Percentiles rank a stretch among this genome's conserved stretches.
These are phyloP conservation scores for Jaltomata sinuosa DNA, from an alignment of 257 asterid genomes.

Conservation along the genomic window DNA sequence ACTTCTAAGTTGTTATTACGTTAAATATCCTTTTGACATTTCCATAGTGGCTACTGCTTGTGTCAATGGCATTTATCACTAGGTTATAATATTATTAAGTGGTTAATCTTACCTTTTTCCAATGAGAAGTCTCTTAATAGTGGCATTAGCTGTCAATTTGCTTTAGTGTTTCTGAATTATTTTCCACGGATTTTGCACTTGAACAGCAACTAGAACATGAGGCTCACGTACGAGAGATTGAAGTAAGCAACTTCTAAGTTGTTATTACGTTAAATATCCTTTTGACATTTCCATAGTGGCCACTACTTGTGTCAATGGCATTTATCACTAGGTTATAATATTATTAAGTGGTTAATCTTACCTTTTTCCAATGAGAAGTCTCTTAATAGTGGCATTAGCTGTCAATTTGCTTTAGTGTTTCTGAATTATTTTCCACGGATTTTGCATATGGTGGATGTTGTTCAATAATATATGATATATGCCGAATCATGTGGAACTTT, in stretches of 20 bases:
- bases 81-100: not conserved
- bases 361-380: not conserved
- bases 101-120: not conserved
- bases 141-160: not conserved
- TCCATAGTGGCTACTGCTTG: not conserved
- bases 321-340: not conserved
- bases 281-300: not conserved
- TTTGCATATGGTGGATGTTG: not conserved
- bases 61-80: not conserved
- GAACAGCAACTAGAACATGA: too few species aligned
- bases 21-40: not conserved
- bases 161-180: not conserved
- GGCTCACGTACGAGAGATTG: too few species aligned
- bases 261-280: not conserved
- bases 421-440: not conserved
- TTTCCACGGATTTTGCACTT: not conserved
- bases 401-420: not conserved
- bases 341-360: not conserved
- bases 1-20: not conserved
- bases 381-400: not conserved
- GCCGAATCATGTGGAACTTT: not conserved
- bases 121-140: not conserved
- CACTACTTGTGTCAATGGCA: not conserved
- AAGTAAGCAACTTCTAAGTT: too few species aligned
- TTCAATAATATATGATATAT: not conserved